Base-by-base conservation (phyloP, 352 stramenopile species). In the Plasmopara viticola region DNA sequence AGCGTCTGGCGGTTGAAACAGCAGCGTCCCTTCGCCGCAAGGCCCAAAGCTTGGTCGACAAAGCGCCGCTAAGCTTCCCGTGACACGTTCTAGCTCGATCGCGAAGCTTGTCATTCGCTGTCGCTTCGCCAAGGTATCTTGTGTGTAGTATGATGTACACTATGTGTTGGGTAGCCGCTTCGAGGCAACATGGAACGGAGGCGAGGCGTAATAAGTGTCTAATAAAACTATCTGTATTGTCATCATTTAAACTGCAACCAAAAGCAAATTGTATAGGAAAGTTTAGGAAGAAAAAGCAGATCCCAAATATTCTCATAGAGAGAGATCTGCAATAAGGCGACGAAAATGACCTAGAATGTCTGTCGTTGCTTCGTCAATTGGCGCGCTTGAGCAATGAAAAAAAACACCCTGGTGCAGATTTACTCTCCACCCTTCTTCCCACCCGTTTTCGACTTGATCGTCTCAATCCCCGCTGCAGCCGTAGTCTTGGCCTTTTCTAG, bases 401-500 rank as follows among this genome's bases (percentile, higher is more conserved):
- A 31, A 53, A 65, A 35, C 17, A 39, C 39, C 14, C 51, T 9
- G 31, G 7, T 15, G 34, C n/a, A n/a, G 14, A n/a, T 31, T 58
- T 66, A 72, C 25, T 84, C 72, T 35, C 62, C 65, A 41, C 66
- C 58, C 64, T 88, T 86, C 70, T 85, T 88, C 37, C 67, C 62
- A 14, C 66, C 72, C 35, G 81, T 79, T 65, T 87, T 87, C 18
- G 76, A 83, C 68, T 87, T 87, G 57, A 90, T 84, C 6, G 79
- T 89, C 62, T 88, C 78, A 35, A 77, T 74, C 29, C 72, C 76
- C 10, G 70, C 83, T 10, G 61, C 54, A n/a, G 78, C 83, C 31
- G 77, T 81, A 40, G 75, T 64, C 67, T 94, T 94, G 51, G 83
- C 83, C 66, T 82, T 94, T 59, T 94, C 83, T 3, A 88, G 63